Base-by-base conservation (phyloP, 371 early-diverging fungal genomes). In the Mortierella polycephala region DNA sequence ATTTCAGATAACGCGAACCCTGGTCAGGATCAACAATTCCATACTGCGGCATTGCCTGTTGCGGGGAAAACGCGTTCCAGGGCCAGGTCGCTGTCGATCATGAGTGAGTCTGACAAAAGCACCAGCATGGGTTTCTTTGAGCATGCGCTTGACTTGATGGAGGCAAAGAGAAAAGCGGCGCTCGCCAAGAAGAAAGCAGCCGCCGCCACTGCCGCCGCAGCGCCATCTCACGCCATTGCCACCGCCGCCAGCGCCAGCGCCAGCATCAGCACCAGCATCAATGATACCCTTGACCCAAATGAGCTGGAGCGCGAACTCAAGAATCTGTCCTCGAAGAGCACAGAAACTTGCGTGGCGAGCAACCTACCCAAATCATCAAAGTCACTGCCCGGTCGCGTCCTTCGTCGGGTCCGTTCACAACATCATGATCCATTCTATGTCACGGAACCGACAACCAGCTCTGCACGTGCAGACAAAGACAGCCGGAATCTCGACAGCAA, bases 351-450 rank as follows among this genome's bases (percentile, higher is more conserved):
- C 50, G 21, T 8, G 7, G 57, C 59, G 21, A 59, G 60, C 60
- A 79, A 79, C 23, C 37, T 79, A 2, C 80, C 74, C 6, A 73
- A 66, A 39, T 79, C 80, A 14, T 73, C 74, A n/a, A 79, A 69
- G 64, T 52, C 40, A 7, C 45, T 79, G 37, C 74, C 80, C 39
- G 80, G 80, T 7, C 69, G 80, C 18, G 70, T 73, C 9, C 46
- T 72, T 30, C 30, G 56, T 30, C 11, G 56, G 21, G 61, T 37
- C 8, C 66, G 70, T n/a, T 16, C 44, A 30, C 30, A 30, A 30
- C 30, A 30, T 4, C 30, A 30, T 30, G 30, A 30, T 4, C 30
- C 30, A 30, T 30, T 30, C 30, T 30, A 30, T 30, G 30, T 30
- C 30, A 4, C 30, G 30, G 30, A 30, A 30, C 30, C 30, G 30